These are phyloP conservation scores for Pinus taeda DNA, from an alignment of 75 land plant genomes.

Conservation along the genomic window DNA sequence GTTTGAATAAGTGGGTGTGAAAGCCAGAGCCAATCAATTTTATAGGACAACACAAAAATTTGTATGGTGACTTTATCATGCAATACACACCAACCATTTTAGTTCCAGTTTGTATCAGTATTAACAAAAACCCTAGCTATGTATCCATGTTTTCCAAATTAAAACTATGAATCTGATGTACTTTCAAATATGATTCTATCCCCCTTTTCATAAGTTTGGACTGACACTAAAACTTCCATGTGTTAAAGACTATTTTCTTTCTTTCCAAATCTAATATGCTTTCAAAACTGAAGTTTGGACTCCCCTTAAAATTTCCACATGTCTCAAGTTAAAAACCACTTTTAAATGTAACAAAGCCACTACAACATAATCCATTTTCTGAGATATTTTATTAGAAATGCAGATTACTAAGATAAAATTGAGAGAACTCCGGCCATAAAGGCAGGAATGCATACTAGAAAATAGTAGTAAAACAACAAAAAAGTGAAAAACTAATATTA, in stretches of 20 bases:
- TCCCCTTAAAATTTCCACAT: background rate
- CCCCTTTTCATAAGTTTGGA: background rate
- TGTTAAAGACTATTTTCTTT: background rate
- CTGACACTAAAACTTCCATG: background rate
- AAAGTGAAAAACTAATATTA: background rate
- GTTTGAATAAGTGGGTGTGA: too few species aligned
- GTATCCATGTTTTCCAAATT: too few species aligned
- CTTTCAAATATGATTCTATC: background rate
- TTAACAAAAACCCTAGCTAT: too few species aligned
- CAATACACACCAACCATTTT: too few species aligned
- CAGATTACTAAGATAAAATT: background rate
- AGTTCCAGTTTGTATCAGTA: too few species aligned
- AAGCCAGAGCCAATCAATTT: too few species aligned
- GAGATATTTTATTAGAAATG: background rate
- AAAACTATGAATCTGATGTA: too few species aligned
- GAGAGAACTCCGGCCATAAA: background rate
- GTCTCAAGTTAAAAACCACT: background rate
- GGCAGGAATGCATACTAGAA: background rate
- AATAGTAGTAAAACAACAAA: background rate
- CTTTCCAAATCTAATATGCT: background rate
- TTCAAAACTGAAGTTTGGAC: background rate
- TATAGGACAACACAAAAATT: too few species aligned
- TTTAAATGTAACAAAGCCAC: background rate
- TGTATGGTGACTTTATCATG: too few species aligned
- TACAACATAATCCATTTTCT: background rate